phyloP scores from a whole-genome alignment of 2,329 filamentous ascomycete species.

The Penicillium olsonii region DNA sequence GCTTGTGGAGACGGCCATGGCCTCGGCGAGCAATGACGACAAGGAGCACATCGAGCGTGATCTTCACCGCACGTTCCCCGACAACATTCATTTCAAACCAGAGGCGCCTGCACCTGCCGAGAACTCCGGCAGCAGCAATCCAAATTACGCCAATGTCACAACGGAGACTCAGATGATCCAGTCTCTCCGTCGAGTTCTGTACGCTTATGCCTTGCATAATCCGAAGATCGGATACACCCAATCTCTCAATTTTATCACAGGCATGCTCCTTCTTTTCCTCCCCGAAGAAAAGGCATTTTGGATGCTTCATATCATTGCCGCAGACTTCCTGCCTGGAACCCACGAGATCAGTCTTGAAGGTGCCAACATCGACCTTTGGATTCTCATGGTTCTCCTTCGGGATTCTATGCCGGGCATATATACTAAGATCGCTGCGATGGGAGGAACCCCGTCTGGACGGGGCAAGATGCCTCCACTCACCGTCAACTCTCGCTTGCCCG shows the following conservation, averaged over 20 bases:
- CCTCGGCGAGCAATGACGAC: slow-evolving; percentile 68
- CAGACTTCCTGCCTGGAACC: slow-evolving; percentile 83
- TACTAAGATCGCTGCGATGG: slow-evolving; percentile 77
- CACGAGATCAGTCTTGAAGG: slow-evolving; percentile 89
- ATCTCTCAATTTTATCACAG: slow-evolving; percentile 91
- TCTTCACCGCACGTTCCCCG: slow-evolving; percentile 89
- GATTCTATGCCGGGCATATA: slow-evolving; percentile 82
- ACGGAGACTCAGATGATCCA: slow-evolving; percentile 76
- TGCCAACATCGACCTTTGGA: slow-evolving; percentile 89
- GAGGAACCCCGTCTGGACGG: slow-evolving; percentile 46
- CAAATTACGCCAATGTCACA: slow-evolving; percentile 36
- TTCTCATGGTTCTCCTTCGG: slow-evolving; percentile 83
- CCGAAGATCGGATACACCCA: slow-evolving; percentile 94
- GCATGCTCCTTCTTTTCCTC: slow-evolving; percentile 84
- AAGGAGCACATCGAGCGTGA: slow-evolving; percentile 91
- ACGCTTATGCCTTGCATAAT: slow-evolving; percentile 88
- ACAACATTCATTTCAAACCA: slow-evolving; percentile 88
- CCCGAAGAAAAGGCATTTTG: slow-evolving; percentile 91
- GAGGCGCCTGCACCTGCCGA: slow-evolving; percentile 33
- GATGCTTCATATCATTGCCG: slow-evolving; percentile 89
- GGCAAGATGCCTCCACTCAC: slow-evolving; percentile 45
- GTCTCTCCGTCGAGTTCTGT: slow-evolving; percentile 79
- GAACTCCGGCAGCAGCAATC: slow-evolving; percentile 37
- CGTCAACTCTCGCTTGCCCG: slow-evolving; percentile 65
- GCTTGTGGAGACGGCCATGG: slow-evolving; percentile 67